These are phyloP conservation scores for Boechera divaricarpa DNA, from an alignment of 345 rosid genomes.

Conservation along the genomic window DNA sequence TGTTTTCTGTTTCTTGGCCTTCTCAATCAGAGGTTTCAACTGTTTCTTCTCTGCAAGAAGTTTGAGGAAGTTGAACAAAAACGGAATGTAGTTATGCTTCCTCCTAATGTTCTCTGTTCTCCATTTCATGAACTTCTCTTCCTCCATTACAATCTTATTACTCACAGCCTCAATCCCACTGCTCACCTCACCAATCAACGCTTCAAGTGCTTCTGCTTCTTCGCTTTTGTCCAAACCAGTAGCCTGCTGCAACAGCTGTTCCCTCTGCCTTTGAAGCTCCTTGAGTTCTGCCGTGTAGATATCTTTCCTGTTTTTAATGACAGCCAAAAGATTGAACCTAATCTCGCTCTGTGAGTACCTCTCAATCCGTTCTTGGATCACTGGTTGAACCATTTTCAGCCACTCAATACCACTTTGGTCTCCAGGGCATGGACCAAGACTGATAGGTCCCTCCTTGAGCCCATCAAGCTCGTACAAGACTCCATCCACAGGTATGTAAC, in stretches of 20 bases:
- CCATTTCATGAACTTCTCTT: conserved; percentile 97
- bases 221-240: conserved; percentile 53
- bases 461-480: conserved; percentile 97
- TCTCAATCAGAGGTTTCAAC: conserved; percentile 94
- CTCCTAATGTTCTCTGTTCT: conserved; percentile 90
- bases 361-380: conserved; percentile 94
- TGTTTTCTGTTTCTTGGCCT: conserved; percentile 93
- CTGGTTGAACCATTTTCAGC: conserved; percentile 90
- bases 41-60: conserved; percentile 99
- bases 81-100: conserved; percentile 98
- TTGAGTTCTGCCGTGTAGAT: conserved; percentile 82
- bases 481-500: conserved; percentile 92
- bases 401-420: conserved; percentile 73
- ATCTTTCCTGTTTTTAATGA: conserved; percentile 88
- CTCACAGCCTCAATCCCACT: conserved; percentile 77
- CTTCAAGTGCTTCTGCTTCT: conserved; percentile 57
- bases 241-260: conserved; percentile 76
- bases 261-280: conserved; percentile 86
- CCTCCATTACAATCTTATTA: conserved; percentile 89
- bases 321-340: conserved; percentile 94
- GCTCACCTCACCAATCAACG: conserved; percentile 73
- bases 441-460: conserved; percentile 91
- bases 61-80: conserved; percentile 92
- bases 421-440: conserved; percentile 80
- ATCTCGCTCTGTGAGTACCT: conserved; percentile 91